Evolutionary conservation across 2,329 filamentous ascomycete genomes (phyloP).

Genomic region (Xenoacremonium recifei): DNA sequence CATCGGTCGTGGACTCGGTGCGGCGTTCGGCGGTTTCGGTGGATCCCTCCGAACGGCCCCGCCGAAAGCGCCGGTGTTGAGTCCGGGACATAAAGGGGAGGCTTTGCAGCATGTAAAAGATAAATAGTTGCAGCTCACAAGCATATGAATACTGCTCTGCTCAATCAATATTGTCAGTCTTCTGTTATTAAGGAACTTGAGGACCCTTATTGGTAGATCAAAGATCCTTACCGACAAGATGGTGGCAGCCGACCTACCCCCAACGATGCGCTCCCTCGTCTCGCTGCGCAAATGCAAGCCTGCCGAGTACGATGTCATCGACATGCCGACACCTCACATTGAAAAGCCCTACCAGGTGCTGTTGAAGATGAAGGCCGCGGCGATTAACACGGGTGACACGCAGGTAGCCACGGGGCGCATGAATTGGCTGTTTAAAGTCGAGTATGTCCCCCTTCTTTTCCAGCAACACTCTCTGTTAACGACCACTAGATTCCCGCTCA

Average conservation of each 20-base stretch:
- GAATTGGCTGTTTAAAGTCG: slow-evolving; percentile 21
- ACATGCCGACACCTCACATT: slow-evolving; percentile 45
- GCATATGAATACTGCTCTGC: too few relatives aligned
- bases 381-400: slow-evolving; percentile 36
- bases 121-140: too few relatives aligned
- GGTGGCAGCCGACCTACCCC: slow-evolving; percentile 28
- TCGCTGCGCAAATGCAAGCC: slow-evolving; percentile 39
- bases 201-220: too few relatives aligned
- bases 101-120: too few relatives aligned
- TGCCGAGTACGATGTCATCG: slow-evolving; percentile 35
- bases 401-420: slow-evolving; percentile 25
- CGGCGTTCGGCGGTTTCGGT: slow-evolving; percentile 26
- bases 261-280: slow-evolving; percentile 43
- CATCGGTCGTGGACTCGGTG: slow-evolving; percentile 7
- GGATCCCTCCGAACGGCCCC: slow-evolving; percentile 11
- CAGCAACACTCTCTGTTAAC: neutral
- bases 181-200: too few relatives aligned
- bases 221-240: too few relatives aligned
- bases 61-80: slow-evolving; percentile 17
- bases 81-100: too few relatives aligned
- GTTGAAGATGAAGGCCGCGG: slow-evolving; percentile 36
- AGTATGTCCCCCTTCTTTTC: slow-evolving; percentile 22
- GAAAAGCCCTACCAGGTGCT: slow-evolving; percentile 42
- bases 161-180: too few relatives aligned
- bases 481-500: slow-evolving; percentile 17